Evolutionary conservation across 2,329 filamentous ascomycete species (phyloP), one percentile per base, ranked within the genome.

Genomic region (Xylaria arbuscula): DNA sequence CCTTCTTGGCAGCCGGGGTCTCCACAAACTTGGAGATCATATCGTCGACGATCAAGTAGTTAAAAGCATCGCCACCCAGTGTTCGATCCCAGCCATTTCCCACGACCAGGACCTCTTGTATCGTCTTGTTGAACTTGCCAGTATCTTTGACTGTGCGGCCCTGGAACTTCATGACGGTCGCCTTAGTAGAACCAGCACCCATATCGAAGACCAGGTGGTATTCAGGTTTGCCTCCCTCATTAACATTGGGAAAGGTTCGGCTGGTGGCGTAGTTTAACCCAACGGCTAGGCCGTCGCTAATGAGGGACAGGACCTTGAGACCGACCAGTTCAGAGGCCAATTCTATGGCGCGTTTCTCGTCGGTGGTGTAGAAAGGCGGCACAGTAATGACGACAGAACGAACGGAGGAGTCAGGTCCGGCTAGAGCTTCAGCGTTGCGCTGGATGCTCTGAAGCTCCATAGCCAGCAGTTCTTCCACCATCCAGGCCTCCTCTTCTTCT

Each of bases 141-240:
- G 95, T 83, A 75, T 98, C 95, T 85, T 98, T 99, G 70, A 98
- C 91, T 1, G 87, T 90, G 74, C 91, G 90, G 78, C 92, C 92
- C 80, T 98, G 94, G 82, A 99, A 97, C 76, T 90, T 92, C 78
- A 99, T 82, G 61, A 99, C 84, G 7, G 94, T 96, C 4, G 95
- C 95, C 75, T 93, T 97, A 38, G 95, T 92, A 54, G 93, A 98
- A 4, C 96, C 96, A 73, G 96, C 94, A 73, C 96, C 96, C 94
- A 99, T 98, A 78, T 99, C 96, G 77, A 96, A 99, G 36, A 99
- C 89, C 79, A 99, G 83, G 82, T 99, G 93, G 75, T 94, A 89
- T 81, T 99, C 96, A 0, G 96, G 91, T 83, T 94, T 94, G 72
- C 88, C 91, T 63, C 93, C 93, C 62, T 96, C 90, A 64, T 89